These are phyloP conservation scores for Hypoxylon sp. DNA, from an alignment of 2,329 filamentous ascomycete species.

Conservation along the genomic window DNA sequence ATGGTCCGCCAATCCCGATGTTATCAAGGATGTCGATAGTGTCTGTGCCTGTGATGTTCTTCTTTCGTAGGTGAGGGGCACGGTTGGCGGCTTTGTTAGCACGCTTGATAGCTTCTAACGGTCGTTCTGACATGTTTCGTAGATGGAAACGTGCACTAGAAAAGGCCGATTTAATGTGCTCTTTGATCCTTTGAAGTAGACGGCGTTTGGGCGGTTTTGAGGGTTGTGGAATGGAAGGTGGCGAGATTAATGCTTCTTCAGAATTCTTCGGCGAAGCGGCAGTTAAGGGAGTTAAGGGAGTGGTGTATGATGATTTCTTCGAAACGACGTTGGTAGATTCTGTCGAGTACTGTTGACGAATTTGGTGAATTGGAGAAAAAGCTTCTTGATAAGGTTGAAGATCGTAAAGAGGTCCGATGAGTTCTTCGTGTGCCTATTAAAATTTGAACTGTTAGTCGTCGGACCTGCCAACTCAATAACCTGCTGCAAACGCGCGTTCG, in stretches of 20 bases:
- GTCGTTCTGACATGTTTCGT: slow-evolving; percentile 62
- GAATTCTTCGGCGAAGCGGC: no score
- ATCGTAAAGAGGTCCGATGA: slow-evolving; percentile 13
- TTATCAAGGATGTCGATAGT: slow-evolving; percentile 82
- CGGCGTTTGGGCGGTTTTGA: no score
- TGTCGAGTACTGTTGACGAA: no score
- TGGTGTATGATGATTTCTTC: background rate
- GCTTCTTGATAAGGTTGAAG: slow-evolving; percentile 9
- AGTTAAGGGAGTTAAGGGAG: no score
- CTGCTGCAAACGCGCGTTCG: slow-evolving; percentile 19
- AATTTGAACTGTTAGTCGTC: slow-evolving; percentile 9
- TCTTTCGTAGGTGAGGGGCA: slow-evolving; percentile 70
- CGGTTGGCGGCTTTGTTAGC: slow-evolving; percentile 73
- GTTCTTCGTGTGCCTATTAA: slow-evolving; percentile 11
- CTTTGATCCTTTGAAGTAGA: slow-evolving; percentile 1
- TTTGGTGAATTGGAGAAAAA: no score
- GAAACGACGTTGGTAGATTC: background rate
- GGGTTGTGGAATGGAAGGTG: no score
- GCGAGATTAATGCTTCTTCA: no score
- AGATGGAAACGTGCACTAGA: background rate
- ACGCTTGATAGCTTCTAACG: slow-evolving; percentile 71
- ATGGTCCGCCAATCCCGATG: slow-evolving; percentile 66
- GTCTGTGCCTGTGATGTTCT: slow-evolving; percentile 74
- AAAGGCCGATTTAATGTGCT: background rate
- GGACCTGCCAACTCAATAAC: slow-evolving; percentile 17